A percentile compares a stretch with the other conserved stretches of the same genome.
Evolutionary conservation across 306 rosid genomes (phyloP).

Genomic region (Quercus parvula): DNA sequence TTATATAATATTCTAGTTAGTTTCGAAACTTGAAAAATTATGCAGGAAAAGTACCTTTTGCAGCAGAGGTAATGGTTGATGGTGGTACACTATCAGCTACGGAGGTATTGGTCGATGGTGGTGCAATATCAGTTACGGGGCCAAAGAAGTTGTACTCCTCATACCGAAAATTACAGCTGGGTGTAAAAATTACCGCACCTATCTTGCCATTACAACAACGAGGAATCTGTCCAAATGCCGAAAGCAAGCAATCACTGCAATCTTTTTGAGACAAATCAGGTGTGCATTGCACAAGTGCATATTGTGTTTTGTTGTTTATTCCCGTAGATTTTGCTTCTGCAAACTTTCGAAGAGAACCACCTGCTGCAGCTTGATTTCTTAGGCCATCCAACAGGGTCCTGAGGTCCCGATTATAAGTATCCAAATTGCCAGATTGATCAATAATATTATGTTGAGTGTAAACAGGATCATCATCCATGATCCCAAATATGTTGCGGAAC

Average conservation of each 20-base stretch:
- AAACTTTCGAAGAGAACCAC: conserved; percentile 4
- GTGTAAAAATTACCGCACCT: neutral
- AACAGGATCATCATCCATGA: neutral
- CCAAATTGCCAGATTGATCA: neutral
- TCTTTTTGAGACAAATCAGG: conserved; percentile 15
- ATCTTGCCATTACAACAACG: neutral
- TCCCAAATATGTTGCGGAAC: neutral
- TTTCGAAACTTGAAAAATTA: too few relatives aligned
- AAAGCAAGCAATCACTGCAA: conserved; percentile 12
- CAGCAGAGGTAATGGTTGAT: too few relatives aligned
- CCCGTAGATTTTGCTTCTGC: neutral
- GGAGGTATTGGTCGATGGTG: too few relatives aligned
- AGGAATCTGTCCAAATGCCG: neutral
- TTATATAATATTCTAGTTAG: too few relatives aligned
- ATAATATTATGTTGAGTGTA: neutral
- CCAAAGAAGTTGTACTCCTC: neutral
- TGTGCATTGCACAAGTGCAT: conserved; percentile 22
- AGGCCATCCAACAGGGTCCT: neutral
- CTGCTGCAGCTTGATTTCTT: neutral
- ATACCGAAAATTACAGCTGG: conserved; percentile 11
- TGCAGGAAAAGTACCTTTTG: too few relatives aligned
- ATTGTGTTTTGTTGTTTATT: neutral
- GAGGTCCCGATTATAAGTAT: neutral
- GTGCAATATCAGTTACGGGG: neutral
- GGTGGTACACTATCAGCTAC: too few relatives aligned